Percentiles rank a stretch among this genome's conserved stretches.
Conservation (phyloP, 129 eudicot genomes). For the Glebionis coronaria region DNA sequence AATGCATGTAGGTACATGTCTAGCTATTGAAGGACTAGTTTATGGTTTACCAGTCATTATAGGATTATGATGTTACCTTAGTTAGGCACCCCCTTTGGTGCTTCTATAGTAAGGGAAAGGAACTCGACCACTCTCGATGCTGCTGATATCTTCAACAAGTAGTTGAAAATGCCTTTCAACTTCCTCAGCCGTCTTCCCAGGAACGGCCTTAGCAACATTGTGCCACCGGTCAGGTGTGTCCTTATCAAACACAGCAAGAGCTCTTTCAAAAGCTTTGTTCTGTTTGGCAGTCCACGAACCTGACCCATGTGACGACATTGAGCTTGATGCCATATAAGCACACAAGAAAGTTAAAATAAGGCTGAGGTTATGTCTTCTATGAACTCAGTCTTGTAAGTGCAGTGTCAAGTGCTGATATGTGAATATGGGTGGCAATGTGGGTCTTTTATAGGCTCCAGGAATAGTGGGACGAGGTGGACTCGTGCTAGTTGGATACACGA, state of each 20-base stretch:
- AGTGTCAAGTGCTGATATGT: slow-evolving; percentile 27
- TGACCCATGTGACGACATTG: slow-evolving; percentile 52
- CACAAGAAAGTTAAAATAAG: neutral
- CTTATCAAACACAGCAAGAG: slow-evolving; percentile 66
- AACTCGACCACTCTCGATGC: slow-evolving; percentile 57
- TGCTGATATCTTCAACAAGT: slow-evolving; percentile 60
- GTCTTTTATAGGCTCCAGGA: slow-evolving; percentile 56
- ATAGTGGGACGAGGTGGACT: slow-evolving; percentile 41
- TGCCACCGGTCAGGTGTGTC: slow-evolving; percentile 85
- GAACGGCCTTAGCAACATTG: slow-evolving; percentile 69
- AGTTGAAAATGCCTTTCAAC: slow-evolving; percentile 60
- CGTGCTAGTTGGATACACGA: slow-evolving; percentile 29
- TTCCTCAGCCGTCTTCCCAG: slow-evolving; percentile 65
- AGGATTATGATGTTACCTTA: slow-evolving; percentile 29
- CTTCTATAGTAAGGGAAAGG: slow-evolving; percentile 53
- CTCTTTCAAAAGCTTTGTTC: slow-evolving; percentile 77
- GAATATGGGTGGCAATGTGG: slow-evolving; percentile 38
- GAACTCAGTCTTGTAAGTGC: slow-evolving; percentile 14
- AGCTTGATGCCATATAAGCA: slow-evolving; percentile 41
- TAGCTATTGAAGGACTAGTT: neutral
- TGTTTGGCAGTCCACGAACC: slow-evolving; percentile 68
- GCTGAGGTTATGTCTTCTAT: neutral
- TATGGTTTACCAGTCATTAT: neutral
- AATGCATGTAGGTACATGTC: neutral
- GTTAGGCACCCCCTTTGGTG: slow-evolving; percentile 25